phyloP scores from a whole-genome alignment of 1,139 yeast species.

The Blastobotrys arbuscula region DNA sequence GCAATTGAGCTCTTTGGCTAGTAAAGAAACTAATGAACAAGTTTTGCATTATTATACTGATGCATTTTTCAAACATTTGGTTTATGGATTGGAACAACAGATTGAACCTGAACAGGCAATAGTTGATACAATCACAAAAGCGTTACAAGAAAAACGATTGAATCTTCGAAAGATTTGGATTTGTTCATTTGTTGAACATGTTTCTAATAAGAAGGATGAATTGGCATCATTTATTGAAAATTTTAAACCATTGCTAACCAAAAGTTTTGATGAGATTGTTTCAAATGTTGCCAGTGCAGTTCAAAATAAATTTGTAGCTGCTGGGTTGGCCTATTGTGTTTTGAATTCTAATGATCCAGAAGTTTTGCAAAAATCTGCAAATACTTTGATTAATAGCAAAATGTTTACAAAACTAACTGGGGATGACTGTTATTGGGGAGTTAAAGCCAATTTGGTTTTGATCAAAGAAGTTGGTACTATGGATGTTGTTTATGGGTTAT shows the following conservation, averaged over 20 bases:
- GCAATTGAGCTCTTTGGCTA: constrained; percentile 45
- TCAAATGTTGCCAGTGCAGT: constrained; percentile 28
- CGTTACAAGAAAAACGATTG: constrained; percentile 60
- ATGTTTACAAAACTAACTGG: constrained; percentile 13
- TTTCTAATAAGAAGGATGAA: constrained; percentile 19
- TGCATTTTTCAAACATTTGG: constrained; percentile 45
- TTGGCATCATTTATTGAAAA: constrained; percentile 27
- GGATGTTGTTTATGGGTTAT: constrained; percentile 21
- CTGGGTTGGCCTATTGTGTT: constrained; percentile 32
- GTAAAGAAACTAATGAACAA: constrained; percentile 72
- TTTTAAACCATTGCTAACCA: constrained; percentile 36
- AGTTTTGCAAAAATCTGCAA: neutral
- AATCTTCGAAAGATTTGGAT: constrained; percentile 67
- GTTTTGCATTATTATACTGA: constrained; percentile 49
- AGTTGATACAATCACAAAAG: constrained; percentile 43
- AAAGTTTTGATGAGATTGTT: constrained; percentile 37
- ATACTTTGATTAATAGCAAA: constrained; percentile 2
- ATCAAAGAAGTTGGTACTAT: constrained; percentile 26
- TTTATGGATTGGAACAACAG: constrained; percentile 22
- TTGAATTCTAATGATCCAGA: constrained; percentile 14
- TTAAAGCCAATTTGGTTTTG: constrained; percentile 22
- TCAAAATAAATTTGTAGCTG: constrained; percentile 30
- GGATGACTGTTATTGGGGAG: constrained; percentile 26
- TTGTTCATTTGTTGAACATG: constrained; percentile 41
- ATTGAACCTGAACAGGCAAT: constrained; percentile 20